Evolutionary conservation across 2,329 filamentous ascomycete genomes (phyloP), one percentile per base, ranked within the genome.

Genomic region (Aspergillus puulaauensis): DNA sequence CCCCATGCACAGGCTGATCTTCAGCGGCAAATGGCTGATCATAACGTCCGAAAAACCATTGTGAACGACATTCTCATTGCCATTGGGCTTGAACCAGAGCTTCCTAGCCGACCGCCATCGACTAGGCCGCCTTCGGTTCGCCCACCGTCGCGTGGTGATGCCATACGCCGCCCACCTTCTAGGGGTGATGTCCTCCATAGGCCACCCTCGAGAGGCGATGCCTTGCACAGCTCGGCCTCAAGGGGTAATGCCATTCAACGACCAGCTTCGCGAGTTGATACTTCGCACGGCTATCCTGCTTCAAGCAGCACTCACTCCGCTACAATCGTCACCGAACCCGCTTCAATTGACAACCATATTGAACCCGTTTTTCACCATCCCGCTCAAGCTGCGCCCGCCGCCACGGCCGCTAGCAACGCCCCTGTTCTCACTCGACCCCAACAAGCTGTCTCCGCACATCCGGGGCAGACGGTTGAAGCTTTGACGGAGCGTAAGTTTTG

Each of bases 1-100:
- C 88, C 90, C 63, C 82, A 87, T 56, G 93, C 93, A 50, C 96
- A 96, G 73, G 89, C 89, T 2, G 93, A 97, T 69, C 79, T 98
- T 35, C 95, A 95, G 77, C 89, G 86, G 70, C 91, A 96, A 75
- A 80, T 98, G 59, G 88, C 90, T 70, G 87, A 86, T 68, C 90
- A 90, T 73, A 91, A 91, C 68, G 91, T 98, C 50, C 86, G 93
- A 44, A 91, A 91, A 61, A 89, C 91, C 14, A 97, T 96, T 68
- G 89, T 90, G 61, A 84, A 87, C 56, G 88, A 89, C 61, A 95
- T 98, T 61, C 83, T 93, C 46, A 85, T 89, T 55, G 88, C 89
- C 61, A 83, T 96, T 54, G 84, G 83, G 6, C 84, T 88, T 24
- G 70, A 68, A 11, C 66, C 70, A 12, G 57, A 67, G 52, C 52